These are phyloP conservation scores for Trichoderma asperelloides DNA, from an alignment of 495 filamentous ascomycete species.

Conservation along the genomic window DNA sequence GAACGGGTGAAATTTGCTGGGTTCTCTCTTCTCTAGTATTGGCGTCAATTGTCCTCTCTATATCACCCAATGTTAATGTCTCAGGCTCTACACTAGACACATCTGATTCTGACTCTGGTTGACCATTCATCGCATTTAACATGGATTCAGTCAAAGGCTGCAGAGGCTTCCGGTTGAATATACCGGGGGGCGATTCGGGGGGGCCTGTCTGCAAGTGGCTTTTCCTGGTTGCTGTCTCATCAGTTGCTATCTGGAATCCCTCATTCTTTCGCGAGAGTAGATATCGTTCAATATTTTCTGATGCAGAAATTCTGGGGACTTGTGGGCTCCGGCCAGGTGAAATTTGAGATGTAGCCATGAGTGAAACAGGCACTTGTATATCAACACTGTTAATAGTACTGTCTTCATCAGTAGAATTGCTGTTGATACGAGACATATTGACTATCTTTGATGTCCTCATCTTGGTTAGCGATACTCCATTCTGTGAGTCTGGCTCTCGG, in stretches of 20 bases:
- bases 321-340: background rate
- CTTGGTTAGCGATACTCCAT: background rate
- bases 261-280: background rate
- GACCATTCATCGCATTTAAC: background rate
- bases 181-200: background rate
- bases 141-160: background rate
- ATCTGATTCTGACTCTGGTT: background rate
- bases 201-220: background rate
- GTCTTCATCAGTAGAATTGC: conserved; percentile 7
- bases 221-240: conserved; percentile 7
- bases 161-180: background rate
- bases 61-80: background rate
- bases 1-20: background rate
- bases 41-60: background rate
- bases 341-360: background rate
- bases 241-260: background rate
- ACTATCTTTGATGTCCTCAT: background rate
- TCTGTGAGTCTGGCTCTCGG: background rate
- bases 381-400: background rate
- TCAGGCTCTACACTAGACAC: background rate
- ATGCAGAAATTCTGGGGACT: background rate
- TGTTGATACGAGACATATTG: conserved; percentile 1
- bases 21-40: background rate
- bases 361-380: background rate
- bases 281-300: background rate